These are phyloP conservation scores for Colletotrichum chrysophilum DNA, from an alignment of 2,329 filamentous ascomycete genomes.

Conservation along the genomic window DNA sequence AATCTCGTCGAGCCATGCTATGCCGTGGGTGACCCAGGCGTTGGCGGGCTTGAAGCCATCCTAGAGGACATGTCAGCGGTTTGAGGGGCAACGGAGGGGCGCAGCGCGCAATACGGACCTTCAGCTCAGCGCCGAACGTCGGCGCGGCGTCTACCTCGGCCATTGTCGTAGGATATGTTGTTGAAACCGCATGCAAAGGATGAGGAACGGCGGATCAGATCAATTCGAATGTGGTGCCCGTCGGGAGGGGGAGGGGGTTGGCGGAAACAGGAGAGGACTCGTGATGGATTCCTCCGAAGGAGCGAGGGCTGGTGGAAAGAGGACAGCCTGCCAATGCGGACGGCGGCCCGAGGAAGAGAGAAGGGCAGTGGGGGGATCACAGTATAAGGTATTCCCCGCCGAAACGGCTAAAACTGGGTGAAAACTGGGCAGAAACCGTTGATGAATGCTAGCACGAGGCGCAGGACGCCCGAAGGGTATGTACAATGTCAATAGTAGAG, in stretches of 20 bases:
- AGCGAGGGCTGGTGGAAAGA: slow-evolving; percentile 6
- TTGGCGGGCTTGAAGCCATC: slow-evolving; percentile 97
- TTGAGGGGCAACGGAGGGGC: not conserved
- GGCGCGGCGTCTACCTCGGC: slow-evolving; percentile 82
- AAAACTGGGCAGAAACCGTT: not conserved
- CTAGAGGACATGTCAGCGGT: slow-evolving; percentile 48
- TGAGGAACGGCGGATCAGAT: not conserved
- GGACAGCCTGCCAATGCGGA: slow-evolving; percentile 9
- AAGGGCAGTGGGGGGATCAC: slow-evolving; percentile 1
- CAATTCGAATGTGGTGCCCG: not conserved
- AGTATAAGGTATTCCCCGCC: slow-evolving; percentile 19
- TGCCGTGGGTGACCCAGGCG: slow-evolving; percentile 87
- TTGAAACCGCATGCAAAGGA: slow-evolving; percentile 10
- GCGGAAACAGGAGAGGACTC: not conserved
- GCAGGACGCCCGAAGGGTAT: slow-evolving; percentile 13
- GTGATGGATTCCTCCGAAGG: slow-evolving; percentile 9
- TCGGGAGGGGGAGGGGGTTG: not conserved
- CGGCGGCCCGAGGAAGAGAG: slow-evolving; percentile 17
- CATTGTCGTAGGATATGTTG: slow-evolving; percentile 53
- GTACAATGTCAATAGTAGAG: not conserved
- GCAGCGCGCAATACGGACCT: slow-evolving; percentile 60
- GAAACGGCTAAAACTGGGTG: slow-evolving; percentile 19
- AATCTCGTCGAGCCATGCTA: slow-evolving; percentile 94
- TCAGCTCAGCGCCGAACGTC: slow-evolving; percentile 92
- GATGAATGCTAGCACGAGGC: slow-evolving; percentile 14